Evolutionary conservation across 768 basidiomycete species (phyloP).

Genomic region (Boletus pseudo-olivaceus): DNA sequence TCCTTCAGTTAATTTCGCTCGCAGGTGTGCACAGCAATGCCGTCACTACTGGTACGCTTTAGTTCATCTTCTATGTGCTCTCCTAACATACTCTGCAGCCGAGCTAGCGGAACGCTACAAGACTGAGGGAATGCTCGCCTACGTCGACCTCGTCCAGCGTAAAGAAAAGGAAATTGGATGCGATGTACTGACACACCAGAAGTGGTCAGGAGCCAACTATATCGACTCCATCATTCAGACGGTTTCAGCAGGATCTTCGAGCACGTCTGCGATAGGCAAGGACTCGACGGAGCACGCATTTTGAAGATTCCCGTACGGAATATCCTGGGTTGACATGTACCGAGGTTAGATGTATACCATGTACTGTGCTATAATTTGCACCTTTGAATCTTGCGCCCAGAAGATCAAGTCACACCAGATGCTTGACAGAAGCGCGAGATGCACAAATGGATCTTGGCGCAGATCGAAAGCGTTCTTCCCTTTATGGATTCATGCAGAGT

Average conservation of each 20-base stretch:
- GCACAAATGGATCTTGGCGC: slow-evolving; percentile 11
- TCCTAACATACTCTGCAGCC: slow-evolving; percentile 37
- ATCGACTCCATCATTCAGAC: slow-evolving; percentile 82
- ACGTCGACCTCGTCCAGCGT: slow-evolving; percentile 82
- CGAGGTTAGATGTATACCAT: slow-evolving; percentile 1
- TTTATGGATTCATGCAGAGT: not conserved
- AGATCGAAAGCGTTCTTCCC: slow-evolving; percentile 3
- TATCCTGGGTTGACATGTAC: not conserved
- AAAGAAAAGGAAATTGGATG: slow-evolving; percentile 87
- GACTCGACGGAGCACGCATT: slow-evolving; percentile 91
- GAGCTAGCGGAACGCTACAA: slow-evolving; percentile 80
- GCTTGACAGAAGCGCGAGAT: slow-evolving; percentile 5
- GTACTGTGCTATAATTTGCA: not conserved
- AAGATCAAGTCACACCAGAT: slow-evolving; percentile 6
- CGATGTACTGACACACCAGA: slow-evolving; percentile 91
- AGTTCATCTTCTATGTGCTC: not conserved
- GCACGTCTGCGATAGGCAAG: slow-evolving; percentile 76
- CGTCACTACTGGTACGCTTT: slow-evolving; percentile 59
- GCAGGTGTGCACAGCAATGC: slow-evolving; percentile 89
- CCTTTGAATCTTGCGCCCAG: not conserved
- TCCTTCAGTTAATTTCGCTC: slow-evolving; percentile 84
- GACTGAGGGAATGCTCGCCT: slow-evolving; percentile 89
- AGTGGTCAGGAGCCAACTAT: slow-evolving; percentile 94
- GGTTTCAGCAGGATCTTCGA: slow-evolving; percentile 84
- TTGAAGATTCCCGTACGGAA: slow-evolving; percentile 30